Evolutionary conservation across 306 rosid genomes (phyloP).

Genomic region (Amphicarpaea edgeworthii): DNA sequence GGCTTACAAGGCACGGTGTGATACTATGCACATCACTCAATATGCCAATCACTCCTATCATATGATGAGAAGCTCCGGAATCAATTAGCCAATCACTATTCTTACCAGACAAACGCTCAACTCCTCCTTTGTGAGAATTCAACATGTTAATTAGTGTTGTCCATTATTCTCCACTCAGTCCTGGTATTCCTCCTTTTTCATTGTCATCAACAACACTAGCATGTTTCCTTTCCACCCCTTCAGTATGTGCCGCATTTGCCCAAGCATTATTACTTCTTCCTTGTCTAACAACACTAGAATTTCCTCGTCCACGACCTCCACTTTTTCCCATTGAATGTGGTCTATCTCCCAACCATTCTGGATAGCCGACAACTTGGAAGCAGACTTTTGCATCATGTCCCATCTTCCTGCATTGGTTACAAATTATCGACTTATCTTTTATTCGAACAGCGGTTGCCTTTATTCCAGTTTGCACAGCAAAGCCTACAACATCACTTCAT

Average conservation of each 20-base stretch:
- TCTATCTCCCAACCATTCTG: neutral
- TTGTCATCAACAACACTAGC: neutral
- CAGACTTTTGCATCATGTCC: neutral
- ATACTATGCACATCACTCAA: neutral
- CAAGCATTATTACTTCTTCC: neutral
- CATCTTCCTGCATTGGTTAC: neutral
- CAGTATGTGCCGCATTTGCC: neutral
- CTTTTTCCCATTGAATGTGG: neutral
- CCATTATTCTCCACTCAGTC: neutral
- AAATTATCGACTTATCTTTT: neutral
- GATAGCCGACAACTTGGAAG: neutral
- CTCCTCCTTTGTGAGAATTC: constrained; percentile 4
- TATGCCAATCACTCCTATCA: neutral
- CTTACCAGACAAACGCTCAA: neutral
- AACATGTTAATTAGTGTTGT: neutral
- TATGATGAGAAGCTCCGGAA: neutral
- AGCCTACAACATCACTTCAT: neutral
- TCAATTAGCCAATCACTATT: neutral
- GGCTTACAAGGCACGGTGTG: neutral
- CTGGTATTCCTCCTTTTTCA: neutral
- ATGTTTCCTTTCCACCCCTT: neutral
- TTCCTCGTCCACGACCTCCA: neutral
- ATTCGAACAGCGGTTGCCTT: neutral
- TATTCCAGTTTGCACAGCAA: neutral
- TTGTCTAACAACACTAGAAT: neutral